Conservation (phyloP, 2,329 filamentous ascomycete species). For the Alternaria consortialis region DNA sequence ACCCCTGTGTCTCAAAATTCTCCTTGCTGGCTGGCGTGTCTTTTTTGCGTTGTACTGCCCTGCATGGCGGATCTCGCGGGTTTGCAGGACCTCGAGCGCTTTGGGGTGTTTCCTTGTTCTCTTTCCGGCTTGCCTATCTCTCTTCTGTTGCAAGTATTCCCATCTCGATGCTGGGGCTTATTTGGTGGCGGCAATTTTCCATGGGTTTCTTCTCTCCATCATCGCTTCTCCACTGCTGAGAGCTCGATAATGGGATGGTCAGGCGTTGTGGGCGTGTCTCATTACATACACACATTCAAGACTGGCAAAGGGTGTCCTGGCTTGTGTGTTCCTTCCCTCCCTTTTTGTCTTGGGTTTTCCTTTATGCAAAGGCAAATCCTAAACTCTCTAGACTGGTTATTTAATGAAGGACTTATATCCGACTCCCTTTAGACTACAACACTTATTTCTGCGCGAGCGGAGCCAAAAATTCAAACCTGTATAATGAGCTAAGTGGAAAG, state of each 20-base stretch:
- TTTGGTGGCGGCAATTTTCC: slow-evolving; percentile 16
- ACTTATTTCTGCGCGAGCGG: slow-evolving; percentile 39
- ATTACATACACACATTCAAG: slow-evolving; percentile 23
- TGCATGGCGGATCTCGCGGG: slow-evolving; percentile 39
- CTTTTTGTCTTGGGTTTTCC: slow-evolving; percentile 31
- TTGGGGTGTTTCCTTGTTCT: slow-evolving; percentile 33
- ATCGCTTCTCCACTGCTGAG: slow-evolving; percentile 7
- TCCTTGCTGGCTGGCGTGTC: slow-evolving; percentile 40
- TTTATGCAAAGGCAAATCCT: slow-evolving; percentile 35
- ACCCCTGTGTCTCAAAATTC: slow-evolving; percentile 53
- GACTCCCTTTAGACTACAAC: slow-evolving; percentile 46
- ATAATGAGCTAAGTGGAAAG: background rate
- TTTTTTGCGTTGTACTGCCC: slow-evolving; percentile 31
- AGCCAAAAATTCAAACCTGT: slow-evolving; percentile 40
- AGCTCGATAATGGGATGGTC: slow-evolving; percentile 27
- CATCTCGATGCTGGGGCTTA: slow-evolving; percentile 30
- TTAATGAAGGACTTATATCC: slow-evolving; percentile 54
- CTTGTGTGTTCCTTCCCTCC: slow-evolving; percentile 15
- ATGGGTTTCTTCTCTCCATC: slow-evolving; percentile 12
- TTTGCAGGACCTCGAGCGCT: slow-evolving; percentile 30
- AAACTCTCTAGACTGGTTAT: slow-evolving; percentile 50
- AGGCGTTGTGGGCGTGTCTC: slow-evolving; percentile 47
- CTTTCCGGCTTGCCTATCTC: slow-evolving; percentile 31
- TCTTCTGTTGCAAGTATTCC: slow-evolving; percentile 38
- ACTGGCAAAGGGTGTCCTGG: slow-evolving; percentile 45